Base-by-base conservation (phyloP, 306 rosid genomes). In the Trichosanthes cucumerina region DNA sequence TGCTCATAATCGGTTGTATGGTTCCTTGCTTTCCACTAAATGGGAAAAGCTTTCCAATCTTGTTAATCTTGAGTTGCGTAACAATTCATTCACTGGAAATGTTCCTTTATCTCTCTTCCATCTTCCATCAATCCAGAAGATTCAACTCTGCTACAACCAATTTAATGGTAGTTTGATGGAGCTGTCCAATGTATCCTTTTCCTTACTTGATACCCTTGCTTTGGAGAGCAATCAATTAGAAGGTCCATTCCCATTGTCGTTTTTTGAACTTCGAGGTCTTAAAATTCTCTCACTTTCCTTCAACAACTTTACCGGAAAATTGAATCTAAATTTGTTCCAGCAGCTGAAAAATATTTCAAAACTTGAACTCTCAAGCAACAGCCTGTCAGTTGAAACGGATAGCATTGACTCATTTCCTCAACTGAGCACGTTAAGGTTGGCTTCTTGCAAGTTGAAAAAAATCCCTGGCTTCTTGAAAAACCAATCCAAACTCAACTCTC, bases 361-460 rank as follows among this genome's bases (percentile, higher is more conserved):
- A 6, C 81, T 92, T 9, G 90, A 81, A 31, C 90, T 92, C 41
- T 85, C 89, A 7, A 79, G 43, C 46, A 90, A 88, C 75, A 60
- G 70, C 10, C 43, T 92, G 59, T 76, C n/a, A 0, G n/a, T 90
- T 43, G 58, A 75, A 28, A 44, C 43, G n/a, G 26, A 46, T 5
- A 41, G 13, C 0, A 47, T 0, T 2, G 76, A 7, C 46, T 53
- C 34, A 2, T 86, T 60, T 77, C 78, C 88, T 2, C 4, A 64
- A 0, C 2, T 87, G 2, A 36, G 1, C 5, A 16, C 34, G 69
- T 24, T 92, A 7, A 23, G 62, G 15, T 76, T 92, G 43, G 87
- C 83, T 18, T 84, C 87, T 4, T 76, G 90, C 24, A 81, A 77
- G 1, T 8, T 92, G 58, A 21, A 7, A 14, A 60, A 0, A 3